Evolutionary conservation across 2,329 filamentous ascomycete genomes (phyloP).

Genomic region (Hypomyces perniciosus): DNA sequence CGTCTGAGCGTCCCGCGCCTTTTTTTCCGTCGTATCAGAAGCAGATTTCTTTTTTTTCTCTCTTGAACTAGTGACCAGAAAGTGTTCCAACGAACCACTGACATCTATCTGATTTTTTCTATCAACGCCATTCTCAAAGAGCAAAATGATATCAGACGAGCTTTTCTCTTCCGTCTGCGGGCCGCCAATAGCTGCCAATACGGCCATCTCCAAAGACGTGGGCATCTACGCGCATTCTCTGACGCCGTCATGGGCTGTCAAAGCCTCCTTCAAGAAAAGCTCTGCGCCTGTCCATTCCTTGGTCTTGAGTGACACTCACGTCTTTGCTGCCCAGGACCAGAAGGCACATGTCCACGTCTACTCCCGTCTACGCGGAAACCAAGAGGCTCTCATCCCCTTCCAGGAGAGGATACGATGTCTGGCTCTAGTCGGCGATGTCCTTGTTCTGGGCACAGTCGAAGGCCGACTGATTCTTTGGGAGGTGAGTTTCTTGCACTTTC

Average conservation of each 20-base stretch:
- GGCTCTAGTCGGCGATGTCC: conserved; percentile 63
- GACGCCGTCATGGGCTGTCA: conserved; percentile 69
- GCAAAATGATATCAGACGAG: conserved; percentile 51
- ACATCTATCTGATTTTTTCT: not conserved
- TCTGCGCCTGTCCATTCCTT: conserved; percentile 72
- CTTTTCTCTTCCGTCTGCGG: conserved; percentile 55
- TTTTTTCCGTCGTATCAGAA: too few species aligned
- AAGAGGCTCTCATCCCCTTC: conserved; percentile 84
- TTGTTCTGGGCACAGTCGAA: conserved; percentile 76
- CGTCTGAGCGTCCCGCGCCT: too few species aligned
- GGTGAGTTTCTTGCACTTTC: conserved; percentile 43
- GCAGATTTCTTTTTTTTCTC: too few species aligned
- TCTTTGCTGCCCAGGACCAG: conserved; percentile 86
- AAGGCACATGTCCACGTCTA: conserved; percentile 95
- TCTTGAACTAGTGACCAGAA: too few species aligned
- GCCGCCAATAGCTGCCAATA: conserved; percentile 54
- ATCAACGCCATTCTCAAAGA: not conserved
- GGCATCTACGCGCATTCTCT: conserved; percentile 82
- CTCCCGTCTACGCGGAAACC: conserved; percentile 72
- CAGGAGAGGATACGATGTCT: conserved; percentile 79
- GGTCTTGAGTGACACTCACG: conserved; percentile 71
- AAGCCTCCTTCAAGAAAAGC: conserved; percentile 85
- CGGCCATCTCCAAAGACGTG: conserved; percentile 66
- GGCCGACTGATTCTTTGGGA: conserved; percentile 91
- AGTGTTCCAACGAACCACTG: not conserved